phyloP scores from a whole-genome alignment of 306 rosid genomes.

The Erythrophleum fordii region DNA sequence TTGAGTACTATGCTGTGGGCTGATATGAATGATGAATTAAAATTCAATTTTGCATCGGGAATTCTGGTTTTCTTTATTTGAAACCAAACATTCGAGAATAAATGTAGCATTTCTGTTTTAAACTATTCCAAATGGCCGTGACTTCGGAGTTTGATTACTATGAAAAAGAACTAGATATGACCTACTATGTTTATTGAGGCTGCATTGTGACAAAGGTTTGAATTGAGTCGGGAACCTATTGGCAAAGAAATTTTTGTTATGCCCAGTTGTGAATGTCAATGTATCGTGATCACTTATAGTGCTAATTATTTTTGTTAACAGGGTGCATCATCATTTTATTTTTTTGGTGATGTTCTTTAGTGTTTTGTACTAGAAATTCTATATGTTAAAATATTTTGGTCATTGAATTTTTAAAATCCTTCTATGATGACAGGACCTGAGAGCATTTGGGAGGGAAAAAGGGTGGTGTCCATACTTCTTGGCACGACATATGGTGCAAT shows the following conservation, averaged over 20 bases:
- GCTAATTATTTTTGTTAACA: background rate
- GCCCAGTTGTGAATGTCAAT: background rate
- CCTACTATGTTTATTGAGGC: background rate
- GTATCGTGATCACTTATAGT: background rate
- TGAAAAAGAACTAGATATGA: background rate
- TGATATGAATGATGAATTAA: background rate
- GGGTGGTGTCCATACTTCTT: constrained; percentile 95
- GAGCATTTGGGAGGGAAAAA: constrained; percentile 73
- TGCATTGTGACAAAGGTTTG: background rate
- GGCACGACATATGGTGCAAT: constrained; percentile 95
- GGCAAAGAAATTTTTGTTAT: background rate
- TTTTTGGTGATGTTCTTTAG: too few species aligned
- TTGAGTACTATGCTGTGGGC: too few species aligned
- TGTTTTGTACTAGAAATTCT: background rate
- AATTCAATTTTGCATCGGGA: background rate
- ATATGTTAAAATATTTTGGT: constrained; percentile 3
- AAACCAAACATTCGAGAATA: background rate
- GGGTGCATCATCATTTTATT: background rate
- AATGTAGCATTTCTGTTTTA: background rate
- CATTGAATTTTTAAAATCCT: background rate
- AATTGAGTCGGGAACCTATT: background rate
- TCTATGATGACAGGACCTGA: constrained; percentile 63
- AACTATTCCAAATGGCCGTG: background rate
- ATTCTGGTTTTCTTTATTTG: background rate
- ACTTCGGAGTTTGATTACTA: background rate